Base-by-base conservation (phyloP, 2,329 filamentous ascomycete genomes). In the Fusarium penzigii region DNA sequence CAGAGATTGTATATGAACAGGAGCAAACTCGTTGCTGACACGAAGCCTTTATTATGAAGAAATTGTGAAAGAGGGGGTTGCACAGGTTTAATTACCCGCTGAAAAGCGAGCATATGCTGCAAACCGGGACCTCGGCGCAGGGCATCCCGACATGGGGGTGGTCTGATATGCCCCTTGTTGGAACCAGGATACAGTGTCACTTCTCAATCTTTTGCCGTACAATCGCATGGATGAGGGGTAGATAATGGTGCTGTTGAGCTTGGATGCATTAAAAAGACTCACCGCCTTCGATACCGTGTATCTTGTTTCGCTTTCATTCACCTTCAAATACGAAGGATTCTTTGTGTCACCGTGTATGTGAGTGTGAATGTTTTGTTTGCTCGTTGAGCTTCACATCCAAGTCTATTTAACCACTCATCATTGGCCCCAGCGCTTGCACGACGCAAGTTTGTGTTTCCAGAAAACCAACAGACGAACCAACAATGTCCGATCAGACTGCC, bases 401-500 rank as follows among this genome's bases (percentile, higher is more conserved):
- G 20, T 25, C 20, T 25, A 25, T 25, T 25, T 25, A 5, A 25
- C 20, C 20, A 25, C 20, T 7, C 20, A 25, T 25, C 20, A 25
- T 25, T 25, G 20, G 20, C 20, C 20, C 20, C 20, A 25, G 20
- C 20, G 20, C 20, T 25, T 36, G 10, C 32, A 36, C 32, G 13
- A 11, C 32, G 4, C 10, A 11, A 36, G 32, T 36, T 36, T 36
- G 32, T 14, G 32, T 14, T 11, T 36, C 32, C 32, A 25, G 20
- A 7, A 25, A 25, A 25, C 20, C 7, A 25, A 25, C 32, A 36
- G 32, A 36, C 10, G 10, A 36, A 36, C 10, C 32, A 36, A 17
- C 20, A 41, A 52, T 52, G 50, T 16, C 45, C 13, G 43, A 44
- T n/a, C 25, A 48, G 41, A 29, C 47, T 16, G 46, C 48, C 25